Evolutionary conservation across 1,284 basidiomycete species (phyloP).

Genomic region (Apiotrichum veenhuisii): DNA sequence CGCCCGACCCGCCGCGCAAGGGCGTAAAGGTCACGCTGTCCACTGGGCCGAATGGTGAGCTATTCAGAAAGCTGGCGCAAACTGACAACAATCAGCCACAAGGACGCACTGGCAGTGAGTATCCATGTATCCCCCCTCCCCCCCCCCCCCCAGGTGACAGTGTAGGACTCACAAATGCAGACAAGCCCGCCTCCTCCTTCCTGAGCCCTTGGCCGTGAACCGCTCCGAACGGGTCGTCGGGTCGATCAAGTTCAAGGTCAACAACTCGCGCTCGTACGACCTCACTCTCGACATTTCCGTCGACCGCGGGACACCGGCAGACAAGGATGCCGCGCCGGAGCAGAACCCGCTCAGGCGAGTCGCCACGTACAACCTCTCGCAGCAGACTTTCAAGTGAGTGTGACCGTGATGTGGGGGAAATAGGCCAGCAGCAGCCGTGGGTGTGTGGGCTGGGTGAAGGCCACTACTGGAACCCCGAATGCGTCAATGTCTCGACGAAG

Average conservation of each 20-base stretch:
- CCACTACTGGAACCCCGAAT: too few relatives aligned
- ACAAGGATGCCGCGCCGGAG: background rate
- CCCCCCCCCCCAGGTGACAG: too few relatives aligned
- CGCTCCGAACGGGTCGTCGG: slow-evolving; percentile 42
- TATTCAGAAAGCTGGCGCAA: background rate
- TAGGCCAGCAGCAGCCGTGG: too few relatives aligned
- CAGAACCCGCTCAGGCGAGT: slow-evolving; percentile 35
- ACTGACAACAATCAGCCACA: slow-evolving; percentile 26
- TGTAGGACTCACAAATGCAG: slow-evolving; percentile 16
- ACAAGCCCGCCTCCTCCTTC: slow-evolving; percentile 42
- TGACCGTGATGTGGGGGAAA: background rate
- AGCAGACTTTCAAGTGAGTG: slow-evolving; percentile 49
- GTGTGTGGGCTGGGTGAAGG: too few relatives aligned
- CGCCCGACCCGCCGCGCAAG: slow-evolving; percentile 36
- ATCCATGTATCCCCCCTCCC: background rate
- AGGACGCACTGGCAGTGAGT: slow-evolving; percentile 49
- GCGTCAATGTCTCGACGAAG: too few relatives aligned
- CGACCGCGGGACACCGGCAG: slow-evolving; percentile 31
- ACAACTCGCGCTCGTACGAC: slow-evolving; percentile 47
- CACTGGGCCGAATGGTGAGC: slow-evolving; percentile 45
- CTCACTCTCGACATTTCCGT: slow-evolving; percentile 40
- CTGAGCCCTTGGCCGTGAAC: slow-evolving; percentile 51
- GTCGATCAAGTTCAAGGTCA: slow-evolving; percentile 36
- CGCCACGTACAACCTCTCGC: slow-evolving; percentile 40
- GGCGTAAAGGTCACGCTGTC: slow-evolving; percentile 43